Evolutionary conservation across 2,329 filamentous ascomycete species (phyloP).

Genomic region (Fusarium sp.): DNA sequence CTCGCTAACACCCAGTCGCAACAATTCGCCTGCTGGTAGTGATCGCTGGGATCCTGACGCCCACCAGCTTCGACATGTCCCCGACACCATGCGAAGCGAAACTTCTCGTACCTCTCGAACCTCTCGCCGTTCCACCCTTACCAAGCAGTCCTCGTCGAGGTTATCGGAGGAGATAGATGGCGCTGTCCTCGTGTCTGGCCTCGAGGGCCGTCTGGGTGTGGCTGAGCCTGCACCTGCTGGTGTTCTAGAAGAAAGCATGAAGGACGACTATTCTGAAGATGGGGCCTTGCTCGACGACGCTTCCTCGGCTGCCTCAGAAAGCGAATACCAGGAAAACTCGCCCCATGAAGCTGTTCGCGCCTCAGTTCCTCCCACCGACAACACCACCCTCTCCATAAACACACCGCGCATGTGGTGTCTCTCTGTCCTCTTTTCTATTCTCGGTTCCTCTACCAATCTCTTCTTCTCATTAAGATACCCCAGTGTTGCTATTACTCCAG

Average conservation of each 20-base stretch:
- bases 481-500: slow-evolving; percentile 88
- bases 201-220: slow-evolving; percentile 66
- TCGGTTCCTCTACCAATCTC: slow-evolving; percentile 85
- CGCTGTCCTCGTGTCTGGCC: slow-evolving; percentile 63
- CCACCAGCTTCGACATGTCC: slow-evolving; percentile 50
- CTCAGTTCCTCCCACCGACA: slow-evolving; percentile 80
- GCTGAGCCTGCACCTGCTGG: slow-evolving; percentile 60
- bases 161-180: slow-evolving; percentile 64
- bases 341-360: slow-evolving; percentile 84
- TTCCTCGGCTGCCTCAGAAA: slow-evolving; percentile 57
- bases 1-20: slow-evolving; percentile 50
- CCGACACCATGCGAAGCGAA: slow-evolving; percentile 50
- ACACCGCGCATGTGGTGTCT: slow-evolving; percentile 89
- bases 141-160: slow-evolving; percentile 49
- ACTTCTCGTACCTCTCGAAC: slow-evolving; percentile 44
- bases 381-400: slow-evolving; percentile 83
- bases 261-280: slow-evolving; percentile 54
- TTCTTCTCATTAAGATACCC: slow-evolving; percentile 93
- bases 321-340: slow-evolving; percentile 74
- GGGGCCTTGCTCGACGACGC: slow-evolving; percentile 52
- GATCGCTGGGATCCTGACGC: slow-evolving; percentile 47
- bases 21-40: slow-evolving; percentile 51
- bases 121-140: slow-evolving; percentile 48
- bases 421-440: slow-evolving; percentile 82
- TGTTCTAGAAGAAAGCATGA: slow-evolving; percentile 57